Evolutionary conservation across 1,284 basidiomycete genomes (phyloP), one percentile per base, ranked within the genome.

Genomic region (Melampsora occidentalis): DNA sequence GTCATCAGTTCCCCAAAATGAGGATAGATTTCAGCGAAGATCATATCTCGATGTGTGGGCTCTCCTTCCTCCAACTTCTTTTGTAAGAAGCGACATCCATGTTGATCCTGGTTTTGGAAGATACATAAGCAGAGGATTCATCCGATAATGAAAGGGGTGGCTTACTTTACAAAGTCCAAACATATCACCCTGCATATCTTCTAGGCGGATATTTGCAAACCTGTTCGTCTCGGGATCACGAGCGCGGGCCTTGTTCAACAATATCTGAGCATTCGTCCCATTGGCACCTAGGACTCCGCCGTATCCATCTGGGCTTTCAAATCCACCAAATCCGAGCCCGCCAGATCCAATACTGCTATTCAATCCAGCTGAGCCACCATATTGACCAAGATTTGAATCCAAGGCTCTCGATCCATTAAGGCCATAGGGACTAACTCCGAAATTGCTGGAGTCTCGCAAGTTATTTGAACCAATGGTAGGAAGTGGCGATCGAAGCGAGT

Each of bases 1-100:
- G 93, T 99, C 97, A 99, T 99, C 79, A 99, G 87, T 81, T 99
- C 97, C 69, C 96, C 92, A 84, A 99, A 99, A 83, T 98, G 95
- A 73, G 91, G 90, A 81, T 97, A 99, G 1, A 96, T 98, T 86
- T 99, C 97, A 79, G 91, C 88, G 87, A 98, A 99, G 84, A 99
- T 99, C 91, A 99, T 95, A 82, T 99, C 97, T 77, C 97, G 90
- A 85, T 97, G 93, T 83, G 95, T 92, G 18, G 94, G 88, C 78
- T 91, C 88, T 78, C 92, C 92, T 82, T 99, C 97, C 84, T 99
- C 97, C 53, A 99, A 87, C 85, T 99, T 99, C 89, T 99, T 99
- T 84, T 99, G 97, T 76, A 99, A 85, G 83, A 97, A 99, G 51
- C 97, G 90, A 83, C 97, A 99, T 2, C 97, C 97, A 84, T 99